phyloP scores from a whole-genome alignment of 2,329 filamentous ascomycete species.

The Didymellaceae sp. region DNA sequence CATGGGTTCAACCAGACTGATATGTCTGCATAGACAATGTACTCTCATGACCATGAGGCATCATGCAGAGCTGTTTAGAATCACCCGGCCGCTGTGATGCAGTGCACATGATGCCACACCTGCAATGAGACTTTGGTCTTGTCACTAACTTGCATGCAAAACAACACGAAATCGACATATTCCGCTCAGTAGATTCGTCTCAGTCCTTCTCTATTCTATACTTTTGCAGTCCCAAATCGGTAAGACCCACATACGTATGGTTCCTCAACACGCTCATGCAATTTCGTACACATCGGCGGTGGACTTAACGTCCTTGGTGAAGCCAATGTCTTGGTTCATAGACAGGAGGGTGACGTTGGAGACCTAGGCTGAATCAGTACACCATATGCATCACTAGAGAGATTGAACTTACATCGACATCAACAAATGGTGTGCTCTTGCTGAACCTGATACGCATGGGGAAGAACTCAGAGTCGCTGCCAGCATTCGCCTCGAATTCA shows the following conservation, averaged over 20 bases:
- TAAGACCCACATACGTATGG: neutral
- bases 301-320: slow-evolving; percentile 82
- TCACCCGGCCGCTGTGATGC: too few relatives aligned
- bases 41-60: too few relatives aligned
- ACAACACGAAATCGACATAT: neutral
- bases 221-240: slow-evolving; percentile 1
- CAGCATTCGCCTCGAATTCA: slow-evolving; percentile 90
- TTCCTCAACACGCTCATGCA: slow-evolving; percentile 59
- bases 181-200: slow-evolving; percentile 2
- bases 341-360: slow-evolving; percentile 73
- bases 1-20: too few relatives aligned
- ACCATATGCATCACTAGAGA: neutral
- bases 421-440: slow-evolving; percentile 84
- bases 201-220: slow-evolving; percentile 4
- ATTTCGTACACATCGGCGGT: slow-evolving; percentile 78
- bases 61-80: too few relatives aligned
- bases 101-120: too few relatives aligned
- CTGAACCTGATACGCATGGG: slow-evolving; percentile 92
- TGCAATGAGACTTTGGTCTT: too few relatives aligned
- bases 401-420: slow-evolving; percentile 80
- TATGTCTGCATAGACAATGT: too few relatives aligned
- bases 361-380: slow-evolving; percentile 59
- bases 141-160: too few relatives aligned
- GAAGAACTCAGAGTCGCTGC: slow-evolving; percentile 95
- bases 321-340: slow-evolving; percentile 78